Evolutionary conservation across 176 grass and related monocot genomes (phyloP).

Genomic region (Oryza brachyantha): DNA sequence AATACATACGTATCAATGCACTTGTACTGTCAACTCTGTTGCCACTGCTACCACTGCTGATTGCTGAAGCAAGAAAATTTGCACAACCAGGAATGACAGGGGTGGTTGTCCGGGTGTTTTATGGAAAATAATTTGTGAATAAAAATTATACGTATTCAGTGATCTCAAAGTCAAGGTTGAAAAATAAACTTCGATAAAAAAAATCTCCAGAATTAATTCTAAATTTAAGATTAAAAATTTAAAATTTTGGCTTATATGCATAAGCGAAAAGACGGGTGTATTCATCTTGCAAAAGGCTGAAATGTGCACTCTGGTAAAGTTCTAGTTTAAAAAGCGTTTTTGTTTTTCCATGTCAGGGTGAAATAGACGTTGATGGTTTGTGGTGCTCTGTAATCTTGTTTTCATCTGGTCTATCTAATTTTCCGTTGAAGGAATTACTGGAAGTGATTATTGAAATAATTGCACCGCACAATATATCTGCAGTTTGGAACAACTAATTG

Average conservation of each 20-base stretch:
- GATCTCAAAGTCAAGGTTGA: no score
- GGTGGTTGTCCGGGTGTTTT: no score
- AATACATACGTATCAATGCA: no score
- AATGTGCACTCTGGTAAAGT: not conserved
- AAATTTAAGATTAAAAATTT: no score
- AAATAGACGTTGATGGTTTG: not conserved
- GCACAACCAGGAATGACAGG: not conserved
- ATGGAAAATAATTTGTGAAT: no score
- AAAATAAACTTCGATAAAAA: no score
- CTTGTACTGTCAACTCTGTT: not conserved
- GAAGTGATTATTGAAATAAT: not conserved
- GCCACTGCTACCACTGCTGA: not conserved
- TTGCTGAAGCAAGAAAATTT: constrained; percentile 3
- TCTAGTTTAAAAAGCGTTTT: not conserved
- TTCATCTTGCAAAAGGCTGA: not conserved
- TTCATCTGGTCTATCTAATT: not conserved
- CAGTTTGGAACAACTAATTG: not conserved
- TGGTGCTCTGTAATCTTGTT: not conserved
- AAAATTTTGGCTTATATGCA: no score
- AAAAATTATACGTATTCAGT: no score
- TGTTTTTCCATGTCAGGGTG: not conserved
- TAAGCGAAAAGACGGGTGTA: no score
- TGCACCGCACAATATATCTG: not conserved
- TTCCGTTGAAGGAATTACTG: not conserved
- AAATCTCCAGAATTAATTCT: no score